Conservation (phyloP, 2,329 filamentous ascomycete species). For the Hirsutella minnesotensis region DNA sequence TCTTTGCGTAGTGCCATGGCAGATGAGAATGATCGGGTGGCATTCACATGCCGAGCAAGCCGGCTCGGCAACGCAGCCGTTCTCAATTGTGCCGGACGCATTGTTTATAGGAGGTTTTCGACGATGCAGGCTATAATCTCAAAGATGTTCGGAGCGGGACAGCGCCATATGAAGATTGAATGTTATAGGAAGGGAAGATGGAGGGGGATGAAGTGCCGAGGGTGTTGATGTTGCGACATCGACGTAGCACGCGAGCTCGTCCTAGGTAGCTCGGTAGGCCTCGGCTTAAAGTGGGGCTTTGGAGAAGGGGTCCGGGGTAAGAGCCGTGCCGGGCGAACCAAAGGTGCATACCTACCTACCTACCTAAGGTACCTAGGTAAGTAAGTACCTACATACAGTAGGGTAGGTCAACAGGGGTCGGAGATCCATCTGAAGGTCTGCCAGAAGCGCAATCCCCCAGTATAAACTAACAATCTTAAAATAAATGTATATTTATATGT, state of each 20-base stretch:
- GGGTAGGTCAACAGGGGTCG: no score
- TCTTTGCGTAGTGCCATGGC: conserved; percentile 42
- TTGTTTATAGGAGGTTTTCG: conserved; percentile 6
- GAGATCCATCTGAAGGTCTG: no score
- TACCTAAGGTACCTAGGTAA: no score
- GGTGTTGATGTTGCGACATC: background rate
- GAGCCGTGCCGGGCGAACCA: background rate
- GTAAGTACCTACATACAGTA: no score
- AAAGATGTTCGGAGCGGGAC: no score
- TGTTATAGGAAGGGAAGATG: background rate
- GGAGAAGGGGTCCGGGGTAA: background rate
- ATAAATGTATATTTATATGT: no score
- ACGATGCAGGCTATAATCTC: no score
- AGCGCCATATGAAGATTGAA: background rate
- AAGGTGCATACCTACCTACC: background rate
- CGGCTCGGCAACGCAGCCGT: conserved; percentile 20
- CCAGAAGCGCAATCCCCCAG: no score
- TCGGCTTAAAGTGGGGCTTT: conserved; percentile 23
- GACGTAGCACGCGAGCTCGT: conserved; percentile 4
- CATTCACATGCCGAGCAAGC: conserved; percentile 26
- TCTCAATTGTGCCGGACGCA: conserved; percentile 21
- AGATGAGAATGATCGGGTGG: conserved; percentile 35
- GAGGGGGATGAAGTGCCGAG: background rate
- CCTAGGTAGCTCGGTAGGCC: conserved; percentile 18
- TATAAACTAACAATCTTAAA: no score